Evolutionary conservation across 225 moss, liverwort and hornwort genomes (phyloP).

Genomic region (Bryoerythrophyllum caledonicum): DNA sequence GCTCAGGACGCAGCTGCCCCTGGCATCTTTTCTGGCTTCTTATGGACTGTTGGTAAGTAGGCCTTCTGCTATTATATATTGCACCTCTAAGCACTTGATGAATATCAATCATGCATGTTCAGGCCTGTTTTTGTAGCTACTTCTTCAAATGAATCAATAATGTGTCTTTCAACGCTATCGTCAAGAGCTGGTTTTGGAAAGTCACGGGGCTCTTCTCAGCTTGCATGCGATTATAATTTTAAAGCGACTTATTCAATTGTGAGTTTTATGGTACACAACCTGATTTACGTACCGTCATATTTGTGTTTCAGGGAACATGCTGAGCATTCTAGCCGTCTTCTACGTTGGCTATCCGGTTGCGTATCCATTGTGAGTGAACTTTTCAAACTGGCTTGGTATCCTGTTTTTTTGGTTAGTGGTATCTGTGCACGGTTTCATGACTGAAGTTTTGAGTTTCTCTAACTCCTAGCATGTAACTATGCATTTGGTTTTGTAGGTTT

Average conservation of each 20-base stretch:
- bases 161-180: not conserved
- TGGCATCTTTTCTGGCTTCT: slow-evolving; percentile 66
- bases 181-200: slow-evolving; percentile 10
- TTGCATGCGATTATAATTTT: slow-evolving; percentile 2
- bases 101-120: slow-evolving; percentile 14
- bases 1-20: slow-evolving; percentile 54
- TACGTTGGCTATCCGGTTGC: slow-evolving; percentile 64
- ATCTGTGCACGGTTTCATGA: not conserved
- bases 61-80: not conserved
- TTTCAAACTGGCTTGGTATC: not conserved
- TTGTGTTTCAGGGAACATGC: slow-evolving; percentile 53
- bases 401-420: not conserved
- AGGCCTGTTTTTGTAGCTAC: not conserved
- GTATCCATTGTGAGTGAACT: slow-evolving; percentile 63
- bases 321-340: slow-evolving; percentile 60
- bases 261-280: not conserved
- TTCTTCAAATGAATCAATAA: not conserved
- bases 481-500: slow-evolving; percentile 38
- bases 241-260: not conserved
- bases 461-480: not conserved
- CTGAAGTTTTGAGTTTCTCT: too few species aligned
- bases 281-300: not conserved
- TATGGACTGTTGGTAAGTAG: slow-evolving; percentile 70
- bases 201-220: too few species aligned
- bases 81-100: not conserved